A percentile compares a stretch with the other conserved stretches of the same genome.
phyloP scores from a whole-genome alignment of 192 early-diverging fungal species.

The Backusella psychrophila region DNA sequence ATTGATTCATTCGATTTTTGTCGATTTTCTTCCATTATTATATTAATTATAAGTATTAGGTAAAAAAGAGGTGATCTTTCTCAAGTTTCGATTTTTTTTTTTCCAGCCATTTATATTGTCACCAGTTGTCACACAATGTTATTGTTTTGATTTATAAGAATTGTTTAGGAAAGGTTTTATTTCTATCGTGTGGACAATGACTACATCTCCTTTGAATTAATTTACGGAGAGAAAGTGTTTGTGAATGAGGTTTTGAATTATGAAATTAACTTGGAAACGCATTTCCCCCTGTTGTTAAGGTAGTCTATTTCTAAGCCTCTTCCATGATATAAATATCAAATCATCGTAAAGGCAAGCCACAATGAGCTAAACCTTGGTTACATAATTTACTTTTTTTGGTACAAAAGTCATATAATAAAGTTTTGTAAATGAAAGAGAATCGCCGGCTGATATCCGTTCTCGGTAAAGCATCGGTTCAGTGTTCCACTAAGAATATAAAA shows the following conservation, averaged over 20 bases:
- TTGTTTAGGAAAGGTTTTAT: neutral
- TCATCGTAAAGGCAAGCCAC: too few species aligned
- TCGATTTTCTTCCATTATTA: conserved; percentile 1
- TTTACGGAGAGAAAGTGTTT: too few species aligned
- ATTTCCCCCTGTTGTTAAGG: too few species aligned
- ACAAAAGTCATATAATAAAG: neutral
- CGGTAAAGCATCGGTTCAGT: neutral
- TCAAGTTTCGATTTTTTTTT: neutral
- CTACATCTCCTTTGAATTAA: neutral
- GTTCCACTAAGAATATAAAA: neutral
- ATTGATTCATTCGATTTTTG: neutral
- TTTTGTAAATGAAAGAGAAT: neutral
- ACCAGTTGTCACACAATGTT: neutral
- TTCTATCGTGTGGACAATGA: too few species aligned
- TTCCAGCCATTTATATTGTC: neutral
- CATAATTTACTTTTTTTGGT: too few species aligned
- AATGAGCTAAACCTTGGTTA: too few species aligned
- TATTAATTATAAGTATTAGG: neutral
- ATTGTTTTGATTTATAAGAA: neutral
- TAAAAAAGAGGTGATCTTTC: conserved; percentile 1
- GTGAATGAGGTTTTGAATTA: too few species aligned
- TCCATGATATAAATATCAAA: too few species aligned
- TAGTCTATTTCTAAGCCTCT: too few species aligned
- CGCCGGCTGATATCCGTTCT: neutral
- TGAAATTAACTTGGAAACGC: too few species aligned